A percentile compares a stretch with the other conserved stretches of the same genome.
These are phyloP conservation scores for Striga hermonthica DNA, from an alignment of 305 asterid species.

Conservation along the genomic window DNA sequence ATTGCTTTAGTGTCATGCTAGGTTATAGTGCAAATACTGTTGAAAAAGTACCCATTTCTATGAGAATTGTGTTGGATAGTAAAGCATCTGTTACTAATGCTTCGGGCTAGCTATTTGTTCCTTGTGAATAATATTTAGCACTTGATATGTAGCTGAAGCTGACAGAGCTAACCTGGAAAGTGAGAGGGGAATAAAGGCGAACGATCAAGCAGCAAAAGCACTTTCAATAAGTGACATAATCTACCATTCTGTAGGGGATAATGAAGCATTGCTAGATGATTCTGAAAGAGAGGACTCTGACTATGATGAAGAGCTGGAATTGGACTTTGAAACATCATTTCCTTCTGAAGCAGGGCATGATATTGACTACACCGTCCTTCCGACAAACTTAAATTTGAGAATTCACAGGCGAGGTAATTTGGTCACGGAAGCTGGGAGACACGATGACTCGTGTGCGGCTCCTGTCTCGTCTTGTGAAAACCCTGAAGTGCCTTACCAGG, in stretches of 20 bases:
- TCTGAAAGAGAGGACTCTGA: conserved; percentile 87
- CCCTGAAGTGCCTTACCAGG: conserved; percentile 63
- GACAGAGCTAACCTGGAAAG: conserved; percentile 52
- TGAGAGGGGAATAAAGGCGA: conserved; percentile 54
- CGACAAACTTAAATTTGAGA: conserved; percentile 67
- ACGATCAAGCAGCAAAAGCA: conserved; percentile 53
- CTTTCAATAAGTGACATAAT: conserved; percentile 84
- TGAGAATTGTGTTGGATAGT: conserved; percentile 18
- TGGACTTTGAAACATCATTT: conserved; percentile 72
- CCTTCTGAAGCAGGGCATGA: conserved; percentile 63
- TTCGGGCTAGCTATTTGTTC: conserved; percentile 19
- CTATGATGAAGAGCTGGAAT: conserved; percentile 76
- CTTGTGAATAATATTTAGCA: conserved; percentile 27
- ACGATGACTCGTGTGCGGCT: conserved; percentile 44
- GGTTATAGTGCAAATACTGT: neutral
- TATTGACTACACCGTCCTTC: conserved; percentile 49
- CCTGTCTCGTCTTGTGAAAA: conserved; percentile 48
- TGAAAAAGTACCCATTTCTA: conserved; percentile 10
- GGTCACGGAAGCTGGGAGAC: conserved; percentile 44
- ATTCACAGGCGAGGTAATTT: conserved; percentile 63
- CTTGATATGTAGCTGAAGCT: conserved; percentile 62
- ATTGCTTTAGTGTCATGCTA: neutral
- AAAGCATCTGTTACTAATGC: conserved; percentile 15
- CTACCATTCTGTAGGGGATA: conserved; percentile 64
- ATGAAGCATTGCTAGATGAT: conserved; percentile 66